These are phyloP conservation scores for Clavaria fumosa DNA, from an alignment of 768 basidiomycete genomes.

Conservation along the genomic window DNA sequence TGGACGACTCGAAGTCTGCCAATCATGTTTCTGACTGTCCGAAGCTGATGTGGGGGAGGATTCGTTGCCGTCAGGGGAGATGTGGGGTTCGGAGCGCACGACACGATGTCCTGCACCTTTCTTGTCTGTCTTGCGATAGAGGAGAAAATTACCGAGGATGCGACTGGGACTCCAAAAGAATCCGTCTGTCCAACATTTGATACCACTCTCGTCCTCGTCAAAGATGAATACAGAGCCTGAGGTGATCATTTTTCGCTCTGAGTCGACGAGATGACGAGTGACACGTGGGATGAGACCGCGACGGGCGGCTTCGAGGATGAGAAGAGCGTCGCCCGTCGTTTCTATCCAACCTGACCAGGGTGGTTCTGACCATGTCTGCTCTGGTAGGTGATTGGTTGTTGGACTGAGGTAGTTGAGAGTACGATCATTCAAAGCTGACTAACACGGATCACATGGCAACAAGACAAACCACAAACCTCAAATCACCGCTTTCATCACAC, in stretches of 20 bases:
- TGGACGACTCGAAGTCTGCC: constrained; percentile 47
- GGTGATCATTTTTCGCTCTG: constrained; percentile 85
- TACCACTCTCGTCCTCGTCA: constrained; percentile 93
- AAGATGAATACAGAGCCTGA: constrained; percentile 94
- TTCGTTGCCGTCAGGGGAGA: constrained; percentile 23
- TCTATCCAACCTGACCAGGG: constrained; percentile 94
- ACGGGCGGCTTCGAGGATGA: constrained; percentile 89
- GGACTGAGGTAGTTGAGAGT: too few relatives aligned
- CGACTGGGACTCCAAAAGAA: constrained; percentile 89
- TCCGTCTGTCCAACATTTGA: constrained; percentile 96
- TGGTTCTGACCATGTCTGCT: constrained; percentile 63
- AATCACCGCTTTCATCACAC: too few relatives aligned
- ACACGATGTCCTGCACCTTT: constrained; percentile 49
- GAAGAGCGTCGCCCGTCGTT: constrained; percentile 87
- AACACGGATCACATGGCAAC: too few relatives aligned
- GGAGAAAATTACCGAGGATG: constrained; percentile 87
- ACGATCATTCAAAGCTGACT: too few relatives aligned
- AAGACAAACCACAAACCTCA: too few relatives aligned
- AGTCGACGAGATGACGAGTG: constrained; percentile 81
- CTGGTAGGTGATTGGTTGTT: too few relatives aligned
- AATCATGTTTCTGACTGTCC: constrained; percentile 20
- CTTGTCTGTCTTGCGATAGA: constrained; percentile 91
- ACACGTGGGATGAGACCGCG: constrained; percentile 84
- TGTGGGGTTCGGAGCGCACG: constrained; percentile 25
- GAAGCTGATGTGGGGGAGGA: too few relatives aligned